Evolutionary conservation across 164 flowering plant genomes (phyloP).

Genomic region (Akebia trifoliata): DNA sequence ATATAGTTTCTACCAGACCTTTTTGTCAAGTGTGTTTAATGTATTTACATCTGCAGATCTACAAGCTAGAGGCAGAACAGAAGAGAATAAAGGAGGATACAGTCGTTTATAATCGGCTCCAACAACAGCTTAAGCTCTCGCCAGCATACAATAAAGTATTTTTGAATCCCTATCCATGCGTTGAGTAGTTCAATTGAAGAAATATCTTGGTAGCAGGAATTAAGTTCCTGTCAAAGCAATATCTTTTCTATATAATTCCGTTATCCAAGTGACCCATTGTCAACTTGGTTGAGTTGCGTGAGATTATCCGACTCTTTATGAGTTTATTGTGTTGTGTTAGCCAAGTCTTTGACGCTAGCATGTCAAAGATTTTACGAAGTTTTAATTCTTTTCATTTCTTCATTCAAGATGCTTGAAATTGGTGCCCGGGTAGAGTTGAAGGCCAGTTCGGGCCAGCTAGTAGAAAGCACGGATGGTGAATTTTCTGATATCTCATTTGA

Average conservation of each 20-base stretch:
- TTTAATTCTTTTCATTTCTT: neutral
- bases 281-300: no score
- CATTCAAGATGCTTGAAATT: slow-evolving; percentile 64
- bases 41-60: slow-evolving; percentile 42
- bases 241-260: no score
- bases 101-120: slow-evolving; percentile 73
- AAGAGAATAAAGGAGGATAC: slow-evolving; percentile 84
- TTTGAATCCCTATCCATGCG: no score
- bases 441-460: slow-evolving; percentile 35
- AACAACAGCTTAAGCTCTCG: slow-evolving; percentile 78
- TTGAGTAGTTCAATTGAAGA: no score
- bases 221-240: no score
- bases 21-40: neutral
- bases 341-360: neutral
- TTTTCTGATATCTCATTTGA: slow-evolving; percentile 67
- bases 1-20: no score
- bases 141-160: slow-evolving; percentile 85
- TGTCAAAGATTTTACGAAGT: neutral
- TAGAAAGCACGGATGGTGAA: slow-evolving; percentile 39
- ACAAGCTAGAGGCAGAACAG: slow-evolving; percentile 73
- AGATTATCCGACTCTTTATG: no score
- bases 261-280: no score
- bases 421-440: slow-evolving; percentile 54
- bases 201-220: no score
- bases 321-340: no score